Evolutionary conservation across 176 grass and related monocot species (phyloP), one percentile per base, ranked within the genome.

Genomic region (Stipa capillata): DNA sequence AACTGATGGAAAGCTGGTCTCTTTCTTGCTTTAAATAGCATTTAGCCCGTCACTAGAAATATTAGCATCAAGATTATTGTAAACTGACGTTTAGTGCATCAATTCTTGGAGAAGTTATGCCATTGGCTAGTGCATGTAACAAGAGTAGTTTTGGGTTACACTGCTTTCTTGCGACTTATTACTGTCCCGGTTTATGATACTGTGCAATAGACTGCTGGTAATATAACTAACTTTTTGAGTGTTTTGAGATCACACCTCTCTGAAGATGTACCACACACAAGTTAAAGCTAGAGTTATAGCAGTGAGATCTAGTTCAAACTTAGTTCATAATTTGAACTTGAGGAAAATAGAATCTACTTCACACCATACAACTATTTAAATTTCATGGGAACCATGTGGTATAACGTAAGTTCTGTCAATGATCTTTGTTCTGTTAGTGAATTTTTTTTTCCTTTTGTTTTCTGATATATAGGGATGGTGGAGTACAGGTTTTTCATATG

Each of bases 401-500:
- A 8, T 57, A 25, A 9, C 29, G 14, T 42, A 66, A 51, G 40
- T 75, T 84, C 41, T 28, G 8, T 32, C 28, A 68, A 16, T 41
- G 58, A 49, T 21, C 17, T 37, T 44, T 1, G 18, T 29, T 61
- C 20, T 65, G 27, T 45, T 42, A 40, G 20, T 72, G 34, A 80
- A 23, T 59, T 16, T 54, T 61, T 59, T 16, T 54, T 61, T 27
- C 25, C 3, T 31, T 64, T 14, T 43, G n/a, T 69, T 73, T 37
- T 40, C 35, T 84, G 32, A 50, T 83, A 64, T 86, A 33, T 62
- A 98, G 92, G 90, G 96, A 31, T 94, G 92, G 96, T 95, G 86
- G 83, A 93, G 92, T 78, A 87, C 90, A 60, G 88, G 92, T 34
- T 98, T 98, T 87, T 90, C 92, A 21, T 98, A 98, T 85, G 96